Percentiles rank a stretch among this genome's conserved stretches.
phyloP scores from a whole-genome alignment of 2,329 filamentous ascomycete genomes.

The Epichloe sylvatica region DNA sequence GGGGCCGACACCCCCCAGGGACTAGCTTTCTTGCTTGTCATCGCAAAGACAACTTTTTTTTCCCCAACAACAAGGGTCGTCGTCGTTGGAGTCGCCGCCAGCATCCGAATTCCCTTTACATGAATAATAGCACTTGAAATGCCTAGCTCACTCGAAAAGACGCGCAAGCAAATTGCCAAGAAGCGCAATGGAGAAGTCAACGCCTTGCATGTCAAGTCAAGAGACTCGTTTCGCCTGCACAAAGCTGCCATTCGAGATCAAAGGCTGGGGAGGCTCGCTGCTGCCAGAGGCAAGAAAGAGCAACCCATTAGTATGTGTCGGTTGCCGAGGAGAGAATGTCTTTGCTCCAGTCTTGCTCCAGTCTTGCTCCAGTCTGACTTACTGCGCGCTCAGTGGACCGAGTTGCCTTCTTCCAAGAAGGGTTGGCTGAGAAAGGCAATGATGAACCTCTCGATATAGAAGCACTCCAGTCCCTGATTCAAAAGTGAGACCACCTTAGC shows the following conservation, averaged over 20 bases:
- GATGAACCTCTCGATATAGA: constrained; percentile 36
- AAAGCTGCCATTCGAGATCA: constrained; percentile 70
- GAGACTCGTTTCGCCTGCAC: constrained; percentile 71
- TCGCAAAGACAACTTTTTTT: constrained; percentile 1
- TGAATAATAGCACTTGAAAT: constrained; percentile 32
- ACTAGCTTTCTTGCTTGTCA: neutral
- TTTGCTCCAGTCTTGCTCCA: neutral
- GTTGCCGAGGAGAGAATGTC: neutral
- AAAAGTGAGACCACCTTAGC: constrained; percentile 32
- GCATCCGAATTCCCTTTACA: neutral
- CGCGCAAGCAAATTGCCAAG: constrained; percentile 78
- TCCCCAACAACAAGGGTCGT: neutral
- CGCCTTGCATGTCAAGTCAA: constrained; percentile 72
- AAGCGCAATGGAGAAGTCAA: constrained; percentile 65
- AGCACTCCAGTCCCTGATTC: constrained; percentile 47
- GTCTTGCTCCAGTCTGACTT: constrained; percentile 3
- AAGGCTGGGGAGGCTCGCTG: constrained; percentile 58
- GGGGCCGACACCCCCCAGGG: neutral
- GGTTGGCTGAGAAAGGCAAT: constrained; percentile 34
- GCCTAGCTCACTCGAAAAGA: constrained; percentile 67
- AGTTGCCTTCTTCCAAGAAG: constrained; percentile 53
- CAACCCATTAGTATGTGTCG: constrained; percentile 49
- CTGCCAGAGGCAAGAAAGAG: constrained; percentile 59
- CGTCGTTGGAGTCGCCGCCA: neutral
- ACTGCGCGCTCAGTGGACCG: constrained; percentile 20